Conservation (phyloP, 352 stramenopile species). For the Lagenidium giganteum region DNA sequence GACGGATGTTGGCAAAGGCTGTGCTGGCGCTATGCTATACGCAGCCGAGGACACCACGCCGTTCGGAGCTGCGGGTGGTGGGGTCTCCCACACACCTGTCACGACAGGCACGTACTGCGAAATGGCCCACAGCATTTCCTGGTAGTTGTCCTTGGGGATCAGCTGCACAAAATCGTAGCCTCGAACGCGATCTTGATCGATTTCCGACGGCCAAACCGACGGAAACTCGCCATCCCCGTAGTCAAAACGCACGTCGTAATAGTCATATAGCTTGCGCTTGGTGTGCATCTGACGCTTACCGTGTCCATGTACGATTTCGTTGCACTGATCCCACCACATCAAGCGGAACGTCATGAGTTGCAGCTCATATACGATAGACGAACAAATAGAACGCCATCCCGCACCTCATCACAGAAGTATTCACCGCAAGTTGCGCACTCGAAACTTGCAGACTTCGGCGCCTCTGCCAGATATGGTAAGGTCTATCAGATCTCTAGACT, state of each 20-base stretch:
- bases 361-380: background rate
- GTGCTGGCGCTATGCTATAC: no score
- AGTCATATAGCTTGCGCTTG: slow-evolving; percentile 88
- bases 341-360: background rate
- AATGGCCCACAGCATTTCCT: slow-evolving; percentile 62
- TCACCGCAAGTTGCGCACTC: slow-evolving; percentile 89
- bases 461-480: slow-evolving; percentile 24
- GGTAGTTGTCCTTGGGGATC: slow-evolving; percentile 50
- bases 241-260: slow-evolving; percentile 87
- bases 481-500: background rate
- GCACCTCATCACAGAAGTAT: slow-evolving; percentile 84
- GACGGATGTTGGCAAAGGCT: no score
- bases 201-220: slow-evolving; percentile 86
- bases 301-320: slow-evolving; percentile 74
- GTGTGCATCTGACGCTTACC: slow-evolving; percentile 72
- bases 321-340: slow-evolving; percentile 38
- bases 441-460: slow-evolving; percentile 37
- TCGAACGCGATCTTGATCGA: slow-evolving; percentile 64
- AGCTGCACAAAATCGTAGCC: slow-evolving; percentile 65
- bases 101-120: slow-evolving; percentile 45
- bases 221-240: slow-evolving; percentile 89
- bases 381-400: no score
- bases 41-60: no score
- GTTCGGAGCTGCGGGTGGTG: no score
- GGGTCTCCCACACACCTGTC: slow-evolving; percentile 29